Conservation (phyloP, 805 yeast genomes). For the Teunomyces pallodes region DNA sequence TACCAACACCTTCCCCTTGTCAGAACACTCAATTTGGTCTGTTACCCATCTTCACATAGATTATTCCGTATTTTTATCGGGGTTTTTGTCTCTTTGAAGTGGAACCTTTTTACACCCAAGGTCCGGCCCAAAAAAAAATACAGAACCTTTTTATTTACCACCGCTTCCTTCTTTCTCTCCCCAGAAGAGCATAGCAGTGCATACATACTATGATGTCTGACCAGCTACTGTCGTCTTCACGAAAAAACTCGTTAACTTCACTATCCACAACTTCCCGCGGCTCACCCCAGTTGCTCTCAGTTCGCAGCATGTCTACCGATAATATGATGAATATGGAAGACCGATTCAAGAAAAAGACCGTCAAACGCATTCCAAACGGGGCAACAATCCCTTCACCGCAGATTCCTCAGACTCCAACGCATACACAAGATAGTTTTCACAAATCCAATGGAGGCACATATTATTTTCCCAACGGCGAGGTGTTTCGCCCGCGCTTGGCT, state of each 20-base stretch:
- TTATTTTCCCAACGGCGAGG: slow-evolving; percentile 54
- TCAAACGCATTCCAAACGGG: slow-evolving; percentile 20
- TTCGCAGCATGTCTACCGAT: slow-evolving; percentile 35
- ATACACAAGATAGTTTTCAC: slow-evolving; percentile 7
- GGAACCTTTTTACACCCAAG: no score
- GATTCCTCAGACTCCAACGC: neutral
- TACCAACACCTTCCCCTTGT: neutral
- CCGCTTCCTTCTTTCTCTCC: neutral
- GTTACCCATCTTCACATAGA: neutral
- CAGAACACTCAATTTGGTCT: neutral
- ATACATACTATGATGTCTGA: slow-evolving; percentile 1
- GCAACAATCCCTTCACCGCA: neutral
- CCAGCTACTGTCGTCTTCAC: slow-evolving; percentile 3
- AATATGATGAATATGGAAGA: slow-evolving; percentile 36
- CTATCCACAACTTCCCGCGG: slow-evolving; percentile 3
- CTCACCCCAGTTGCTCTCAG: slow-evolving; percentile 1
- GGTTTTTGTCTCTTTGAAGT: no score
- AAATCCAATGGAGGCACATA: slow-evolving; percentile 23
- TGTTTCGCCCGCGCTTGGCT: slow-evolving; percentile 45
- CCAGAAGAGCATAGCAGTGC: neutral
- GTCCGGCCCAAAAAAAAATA: neutral
- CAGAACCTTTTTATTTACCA: neutral
- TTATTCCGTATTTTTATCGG: no score
- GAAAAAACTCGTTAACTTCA: slow-evolving; percentile 8
- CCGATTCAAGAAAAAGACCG: slow-evolving; percentile 36